These are phyloP conservation scores for Patellifolia procumbens DNA, from an alignment of 179 eudicot genomes.

Conservation along the genomic window DNA sequence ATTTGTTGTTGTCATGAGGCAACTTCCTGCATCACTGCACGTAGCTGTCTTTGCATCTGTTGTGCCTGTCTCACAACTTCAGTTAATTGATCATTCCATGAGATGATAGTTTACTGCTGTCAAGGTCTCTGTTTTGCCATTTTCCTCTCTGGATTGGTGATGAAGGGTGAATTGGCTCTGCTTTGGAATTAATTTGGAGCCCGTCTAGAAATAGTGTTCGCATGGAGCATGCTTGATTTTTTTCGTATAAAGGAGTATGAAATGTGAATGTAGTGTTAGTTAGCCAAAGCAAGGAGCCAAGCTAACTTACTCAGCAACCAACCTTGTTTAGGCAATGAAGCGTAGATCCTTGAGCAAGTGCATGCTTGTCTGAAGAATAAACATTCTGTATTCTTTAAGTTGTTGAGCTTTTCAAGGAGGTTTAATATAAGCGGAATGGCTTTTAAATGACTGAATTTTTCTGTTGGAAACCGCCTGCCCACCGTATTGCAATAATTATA, in stretches of 20 bases:
- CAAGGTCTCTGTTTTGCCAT: not conserved
- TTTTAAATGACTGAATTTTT: not conserved
- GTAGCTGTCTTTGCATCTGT: not conserved
- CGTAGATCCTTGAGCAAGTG: not conserved
- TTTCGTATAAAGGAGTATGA: not conserved
- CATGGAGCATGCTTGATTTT: not conserved
- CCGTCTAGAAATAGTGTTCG: not conserved
- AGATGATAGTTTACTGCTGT: not conserved
- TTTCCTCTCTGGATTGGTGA: not conserved
- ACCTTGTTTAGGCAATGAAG: not conserved
- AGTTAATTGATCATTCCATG: not conserved
- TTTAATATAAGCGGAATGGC: not conserved
- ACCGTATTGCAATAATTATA: not conserved
- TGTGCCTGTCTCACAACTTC: not conserved
- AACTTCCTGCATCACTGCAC: not conserved
- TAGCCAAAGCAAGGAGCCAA: slow-evolving; percentile 1
- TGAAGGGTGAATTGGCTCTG: not conserved
- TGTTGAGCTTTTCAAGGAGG: not conserved
- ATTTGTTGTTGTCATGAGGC: not conserved
- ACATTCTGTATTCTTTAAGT: not conserved
- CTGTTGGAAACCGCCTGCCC: not conserved
- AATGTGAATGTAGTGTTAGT: not conserved
- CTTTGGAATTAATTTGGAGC: not conserved
- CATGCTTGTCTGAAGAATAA: not conserved
- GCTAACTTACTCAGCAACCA: not conserved